phyloP scores from a whole-genome alignment of 371 early-diverging fungal species.

The Mucor indicus region DNA sequence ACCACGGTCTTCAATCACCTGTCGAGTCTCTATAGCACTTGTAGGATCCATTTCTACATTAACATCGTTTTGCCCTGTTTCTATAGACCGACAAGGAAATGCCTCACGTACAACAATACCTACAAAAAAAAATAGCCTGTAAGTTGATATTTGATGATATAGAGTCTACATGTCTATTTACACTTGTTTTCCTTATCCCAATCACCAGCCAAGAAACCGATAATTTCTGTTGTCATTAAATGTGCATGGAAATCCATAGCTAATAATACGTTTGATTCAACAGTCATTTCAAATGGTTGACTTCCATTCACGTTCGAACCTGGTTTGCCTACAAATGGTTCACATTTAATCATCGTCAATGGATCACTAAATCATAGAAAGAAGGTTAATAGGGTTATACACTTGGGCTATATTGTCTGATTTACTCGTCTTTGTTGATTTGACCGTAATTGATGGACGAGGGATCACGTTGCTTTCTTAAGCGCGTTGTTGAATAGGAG shows the following conservation, averaged over 20 bases:
- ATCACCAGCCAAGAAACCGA: conserved; percentile 81
- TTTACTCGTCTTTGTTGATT: conserved; percentile 38
- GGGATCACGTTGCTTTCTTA: conserved; percentile 39
- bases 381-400: background rate
- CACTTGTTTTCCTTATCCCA: conserved; percentile 59
- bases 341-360: conserved; percentile 81
- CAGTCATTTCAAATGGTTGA: conserved; percentile 75
- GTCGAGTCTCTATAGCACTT: conserved; percentile 72
- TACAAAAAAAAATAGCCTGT: too few relatives aligned
- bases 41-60: conserved; percentile 91
- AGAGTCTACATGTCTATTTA: too few relatives aligned
- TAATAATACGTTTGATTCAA: conserved; percentile 73
- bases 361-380: conserved; percentile 52
- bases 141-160: too few relatives aligned
- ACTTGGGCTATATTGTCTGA: background rate
- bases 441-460: conserved; percentile 31
- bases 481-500: conserved; percentile 33
- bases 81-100: conserved; percentile 73
- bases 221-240: conserved; percentile 81
- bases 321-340: conserved; percentile 70
- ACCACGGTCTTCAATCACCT: conserved; percentile 65
- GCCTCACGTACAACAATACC: conserved; percentile 60
- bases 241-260: conserved; percentile 91
- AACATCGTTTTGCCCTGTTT: conserved; percentile 67
- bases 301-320: conserved; percentile 62